Base-by-base conservation (phyloP, 202 grass and related monocot genomes). In the Cymbopogon flexuosus region DNA sequence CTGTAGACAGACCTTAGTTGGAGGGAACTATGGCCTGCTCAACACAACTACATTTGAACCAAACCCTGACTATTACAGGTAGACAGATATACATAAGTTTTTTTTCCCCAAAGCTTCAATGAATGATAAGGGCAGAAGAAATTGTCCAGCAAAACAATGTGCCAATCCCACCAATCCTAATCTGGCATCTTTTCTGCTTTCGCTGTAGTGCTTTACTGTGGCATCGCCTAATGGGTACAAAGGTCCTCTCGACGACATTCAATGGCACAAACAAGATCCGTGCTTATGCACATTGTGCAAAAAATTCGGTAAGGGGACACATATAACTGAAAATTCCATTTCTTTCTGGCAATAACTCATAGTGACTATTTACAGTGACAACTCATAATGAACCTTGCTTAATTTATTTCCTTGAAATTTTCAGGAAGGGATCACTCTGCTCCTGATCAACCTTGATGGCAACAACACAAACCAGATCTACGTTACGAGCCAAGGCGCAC, bases 171-270 rank as follows among this genome's bases (percentile, higher is more conserved):
- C 13, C 43, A 27, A 41, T 67, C 49, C 68, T 73, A 33, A 68
- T 85, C 21, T 29, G 78, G 60, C 34, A 74, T 79, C 33, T 82
- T 82, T 82, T 73, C 41, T 52, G 22, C 43, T 69, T 77, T 83
- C 8, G 7, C 10, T 82, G 68, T 87, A 99, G 96, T 85, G 96
- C 96, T 83, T 81, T 99, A 46, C 69, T 99, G 61, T 99, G 96
- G 96, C 90, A 99, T 81, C 92, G 90, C 15, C 82, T 99, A 57
- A 99, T 99, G 96, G 96, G 96, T 27, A 86, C 69, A 57, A 89
- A 86, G 8, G 96, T 95, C 77, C 88, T 99, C 27, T 86, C 86
- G 1, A 81, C 92, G n/a, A 85, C 84, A 73, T 93, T 95, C 82
- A 91, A 79, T 2, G 90, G 90, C 67, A 91, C 88, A 41, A 84